These are phyloP conservation scores for Schizophyllum amplum DNA, from an alignment of 1,284 basidiomycete species.

Conservation along the genomic window DNA sequence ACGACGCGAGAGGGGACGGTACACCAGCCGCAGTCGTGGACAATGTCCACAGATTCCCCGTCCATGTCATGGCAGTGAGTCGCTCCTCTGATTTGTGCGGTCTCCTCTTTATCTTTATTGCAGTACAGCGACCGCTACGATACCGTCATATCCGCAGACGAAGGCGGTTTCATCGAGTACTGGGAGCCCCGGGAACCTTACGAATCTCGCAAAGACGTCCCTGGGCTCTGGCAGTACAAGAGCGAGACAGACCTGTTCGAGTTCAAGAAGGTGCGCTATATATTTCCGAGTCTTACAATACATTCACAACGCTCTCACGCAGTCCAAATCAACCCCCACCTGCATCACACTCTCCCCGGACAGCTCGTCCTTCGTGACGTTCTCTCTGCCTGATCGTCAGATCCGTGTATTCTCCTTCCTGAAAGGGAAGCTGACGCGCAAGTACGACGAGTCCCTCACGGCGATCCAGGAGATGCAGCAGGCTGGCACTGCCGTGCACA, in stretches of 20 bases:
- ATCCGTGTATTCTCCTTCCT: constrained; percentile 92
- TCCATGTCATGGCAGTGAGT: constrained; percentile 86
- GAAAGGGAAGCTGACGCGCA: constrained; percentile 82
- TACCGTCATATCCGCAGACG: constrained; percentile 90
- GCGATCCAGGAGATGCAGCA: constrained; percentile 98
- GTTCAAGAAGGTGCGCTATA: constrained; percentile 81
- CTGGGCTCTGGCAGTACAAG: constrained; percentile 87
- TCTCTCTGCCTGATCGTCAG: constrained; percentile 88
- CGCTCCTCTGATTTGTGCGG: constrained; percentile 5
- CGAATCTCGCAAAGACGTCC: constrained; percentile 68
- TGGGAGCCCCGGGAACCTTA: constrained; percentile 91
- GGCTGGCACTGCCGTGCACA: constrained; percentile 83
- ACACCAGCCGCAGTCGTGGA: constrained; percentile 69
- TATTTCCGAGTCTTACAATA: background rate
- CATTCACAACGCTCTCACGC: background rate
- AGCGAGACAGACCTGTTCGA: constrained; percentile 92
- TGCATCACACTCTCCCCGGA: constrained; percentile 89
- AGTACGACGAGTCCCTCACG: constrained; percentile 90
- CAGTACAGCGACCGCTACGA: constrained; percentile 92
- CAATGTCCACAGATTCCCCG: constrained; percentile 78
- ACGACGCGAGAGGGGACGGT: constrained; percentile 86
- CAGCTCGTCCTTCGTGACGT: constrained; percentile 82
- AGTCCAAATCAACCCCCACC: constrained; percentile 89
- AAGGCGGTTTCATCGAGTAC: constrained; percentile 93
- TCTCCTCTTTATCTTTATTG: no score